Evolutionary conservation across 768 basidiomycete genomes (phyloP).

Genomic region (Suillus subaureus): DNA sequence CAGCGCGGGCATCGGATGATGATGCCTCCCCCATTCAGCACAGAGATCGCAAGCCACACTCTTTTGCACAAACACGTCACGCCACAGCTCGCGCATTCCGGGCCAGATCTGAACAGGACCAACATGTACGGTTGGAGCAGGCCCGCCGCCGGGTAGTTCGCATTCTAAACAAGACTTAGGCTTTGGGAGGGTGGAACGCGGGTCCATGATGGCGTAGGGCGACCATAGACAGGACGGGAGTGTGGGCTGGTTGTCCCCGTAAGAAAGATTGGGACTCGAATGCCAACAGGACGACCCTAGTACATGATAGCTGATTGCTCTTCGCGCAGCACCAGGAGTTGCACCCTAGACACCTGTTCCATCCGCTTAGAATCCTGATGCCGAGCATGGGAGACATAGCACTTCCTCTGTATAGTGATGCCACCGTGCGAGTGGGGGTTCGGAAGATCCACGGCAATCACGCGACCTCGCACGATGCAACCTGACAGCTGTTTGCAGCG

Average conservation of each 20-base stretch:
- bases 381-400: not conserved
- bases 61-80: not conserved
- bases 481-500: not conserved
- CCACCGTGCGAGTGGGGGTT: not conserved
- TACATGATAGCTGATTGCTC: not conserved
- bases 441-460: not conserved
- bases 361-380: not conserved
- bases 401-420: not conserved
- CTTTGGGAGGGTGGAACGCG: not conserved
- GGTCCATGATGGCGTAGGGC: not conserved
- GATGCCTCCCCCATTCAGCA: not conserved
- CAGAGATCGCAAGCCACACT: conserved; percentile 1
- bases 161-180: not conserved
- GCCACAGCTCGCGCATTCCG: not conserved
- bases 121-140: not conserved
- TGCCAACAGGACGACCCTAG: not conserved
- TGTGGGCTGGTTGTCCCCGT: conserved; percentile 11
- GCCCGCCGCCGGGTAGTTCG: not conserved
- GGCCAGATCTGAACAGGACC: not conserved
- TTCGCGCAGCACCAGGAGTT: not conserved
- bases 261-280: not conserved
- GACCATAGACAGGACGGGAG: not conserved
- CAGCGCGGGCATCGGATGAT: not conserved
- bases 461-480: not conserved
- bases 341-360: not conserved